A percentile compares a stretch with the other conserved stretches of the same genome.
These are phyloP conservation scores for Chloris gayana DNA, from an alignment of 176 grass and related monocot genomes.

Conservation along the genomic window DNA sequence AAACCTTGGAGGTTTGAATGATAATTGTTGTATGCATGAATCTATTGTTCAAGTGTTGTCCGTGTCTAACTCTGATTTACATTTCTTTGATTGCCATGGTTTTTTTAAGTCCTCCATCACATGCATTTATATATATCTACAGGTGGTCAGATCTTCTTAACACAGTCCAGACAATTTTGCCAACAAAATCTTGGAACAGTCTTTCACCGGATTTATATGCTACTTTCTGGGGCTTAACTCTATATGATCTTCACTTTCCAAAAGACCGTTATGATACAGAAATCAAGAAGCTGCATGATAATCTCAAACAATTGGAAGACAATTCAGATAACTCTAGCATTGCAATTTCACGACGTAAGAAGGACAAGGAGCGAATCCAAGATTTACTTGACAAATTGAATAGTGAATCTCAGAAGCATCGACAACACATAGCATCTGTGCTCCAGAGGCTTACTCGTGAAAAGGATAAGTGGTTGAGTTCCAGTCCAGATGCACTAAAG, in stretches of 20 bases:
- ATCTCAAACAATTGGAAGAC: slow-evolving; percentile 95
- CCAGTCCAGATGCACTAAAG: slow-evolving; percentile 86
- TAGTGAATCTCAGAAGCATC: slow-evolving; percentile 82
- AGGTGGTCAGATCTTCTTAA: slow-evolving; percentile 93
- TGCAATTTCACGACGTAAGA: slow-evolving; percentile 94
- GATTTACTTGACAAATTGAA: slow-evolving; percentile 90
- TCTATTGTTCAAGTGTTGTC: background rate
- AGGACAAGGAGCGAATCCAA: slow-evolving; percentile 98
- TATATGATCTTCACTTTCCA: slow-evolving; percentile 92
- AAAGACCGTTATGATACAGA: slow-evolving; percentile 95
- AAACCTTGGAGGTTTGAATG: background rate
- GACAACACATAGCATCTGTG: slow-evolving; percentile 80
- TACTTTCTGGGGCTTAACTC: slow-evolving; percentile 97
- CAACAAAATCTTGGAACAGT: slow-evolving; percentile 87
- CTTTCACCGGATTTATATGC: slow-evolving; percentile 92
- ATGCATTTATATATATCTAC: slow-evolving; percentile 18
- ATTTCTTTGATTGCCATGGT: slow-evolving; percentile 31
- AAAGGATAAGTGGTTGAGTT: slow-evolving; percentile 94
- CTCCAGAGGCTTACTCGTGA: slow-evolving; percentile 74
- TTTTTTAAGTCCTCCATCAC: slow-evolving; percentile 17
- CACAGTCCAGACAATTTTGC: slow-evolving; percentile 73
- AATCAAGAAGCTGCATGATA: slow-evolving; percentile 82
- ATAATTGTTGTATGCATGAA: background rate
- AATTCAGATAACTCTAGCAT: slow-evolving; percentile 93
- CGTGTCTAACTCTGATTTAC: background rate